Evolutionary conservation across 192 early-diverging fungal genomes (phyloP).

Genomic region (Diversispora epigaea): DNA sequence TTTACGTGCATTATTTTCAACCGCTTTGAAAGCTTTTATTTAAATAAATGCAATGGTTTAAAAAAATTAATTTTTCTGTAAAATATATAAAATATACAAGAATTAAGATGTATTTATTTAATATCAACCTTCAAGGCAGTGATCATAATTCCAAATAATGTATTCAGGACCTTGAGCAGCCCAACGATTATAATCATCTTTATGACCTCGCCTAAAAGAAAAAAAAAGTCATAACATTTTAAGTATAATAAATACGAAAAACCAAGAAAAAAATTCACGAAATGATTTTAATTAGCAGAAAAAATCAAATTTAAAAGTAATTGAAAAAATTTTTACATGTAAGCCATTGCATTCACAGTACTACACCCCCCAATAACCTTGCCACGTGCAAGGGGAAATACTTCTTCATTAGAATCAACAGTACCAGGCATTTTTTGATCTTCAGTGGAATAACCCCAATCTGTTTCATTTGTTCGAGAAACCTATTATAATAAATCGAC

Average conservation of each 20-base stretch:
- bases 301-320: too few species aligned
- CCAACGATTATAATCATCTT: background rate
- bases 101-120: background rate
- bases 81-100: background rate
- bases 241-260: background rate
- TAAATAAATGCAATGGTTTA: conserved; percentile 4
- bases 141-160: background rate
- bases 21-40: conserved; percentile 11
- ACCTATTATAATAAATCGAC: too few species aligned
- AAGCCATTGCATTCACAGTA: background rate
- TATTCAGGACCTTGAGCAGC: background rate
- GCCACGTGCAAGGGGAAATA: background rate
- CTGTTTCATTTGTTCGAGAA: too few species aligned
- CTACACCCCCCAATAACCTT: background rate
- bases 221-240: background rate
- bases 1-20: conserved; percentile 14
- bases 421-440: conserved; percentile 1
- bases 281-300: too few species aligned
- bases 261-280: background rate
- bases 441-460: conserved; percentile 9
- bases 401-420: conserved; percentile 8
- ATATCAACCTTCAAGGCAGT: conserved; percentile 6
- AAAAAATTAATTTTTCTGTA: background rate
- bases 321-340: background rate
- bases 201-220: background rate